Conservation (phyloP, 2,329 filamentous ascomycete species). For the Botrytis hyacinthi region DNA sequence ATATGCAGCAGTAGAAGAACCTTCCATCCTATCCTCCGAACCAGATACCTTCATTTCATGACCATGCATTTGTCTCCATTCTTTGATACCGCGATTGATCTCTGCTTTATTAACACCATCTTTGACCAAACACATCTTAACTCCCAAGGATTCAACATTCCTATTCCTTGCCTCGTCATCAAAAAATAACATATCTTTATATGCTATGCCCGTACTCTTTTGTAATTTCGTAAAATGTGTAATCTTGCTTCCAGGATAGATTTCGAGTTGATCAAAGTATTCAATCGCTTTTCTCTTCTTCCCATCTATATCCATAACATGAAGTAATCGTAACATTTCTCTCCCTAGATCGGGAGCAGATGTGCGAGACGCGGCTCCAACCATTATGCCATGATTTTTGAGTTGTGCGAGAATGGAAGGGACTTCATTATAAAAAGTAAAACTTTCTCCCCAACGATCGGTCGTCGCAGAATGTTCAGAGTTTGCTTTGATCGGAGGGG, state of each 20-base stretch:
- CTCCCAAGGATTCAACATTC: constrained; percentile 75
- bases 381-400: constrained; percentile 45
- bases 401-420: constrained; percentile 61
- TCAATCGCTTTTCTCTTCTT: constrained; percentile 50
- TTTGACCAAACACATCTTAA: constrained; percentile 66
- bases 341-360: constrained; percentile 74
- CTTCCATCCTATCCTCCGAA: background rate
- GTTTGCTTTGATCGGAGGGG: constrained; percentile 62
- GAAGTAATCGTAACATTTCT: constrained; percentile 75
- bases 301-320: constrained; percentile 45
- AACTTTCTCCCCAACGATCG: constrained; percentile 63
- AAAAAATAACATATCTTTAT: constrained; percentile 90
- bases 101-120: constrained; percentile 76
- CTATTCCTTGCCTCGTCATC: constrained; percentile 86
- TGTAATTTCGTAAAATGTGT: constrained; percentile 76
- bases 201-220: constrained; percentile 67
- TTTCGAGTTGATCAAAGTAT: constrained; percentile 61
- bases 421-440: constrained; percentile 69
- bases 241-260: constrained; percentile 78
- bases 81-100: constrained; percentile 73
- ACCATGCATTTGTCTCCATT: constrained; percentile 68
- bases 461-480: constrained; percentile 44
- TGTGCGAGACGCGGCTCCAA: constrained; percentile 81
- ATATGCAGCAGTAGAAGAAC: background rate
- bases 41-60: constrained; percentile 22